Base-by-base conservation (phyloP, 1,284 basidiomycete genomes). In the Pyrrhoderma lamaoense region DNA sequence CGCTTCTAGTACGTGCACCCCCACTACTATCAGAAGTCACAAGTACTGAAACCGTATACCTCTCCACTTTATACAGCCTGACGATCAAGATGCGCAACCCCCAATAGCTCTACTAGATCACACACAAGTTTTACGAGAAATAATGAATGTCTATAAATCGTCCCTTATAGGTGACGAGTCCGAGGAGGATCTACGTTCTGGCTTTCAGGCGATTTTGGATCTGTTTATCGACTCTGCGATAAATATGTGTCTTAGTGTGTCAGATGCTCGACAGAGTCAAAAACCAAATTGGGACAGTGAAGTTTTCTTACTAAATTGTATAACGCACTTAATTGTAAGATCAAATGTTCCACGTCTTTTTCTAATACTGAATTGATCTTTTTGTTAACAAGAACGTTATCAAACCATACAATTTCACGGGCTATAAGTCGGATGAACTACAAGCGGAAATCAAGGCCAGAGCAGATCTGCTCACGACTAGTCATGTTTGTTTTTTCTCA, bases 131-230 rank as follows among this genome's bases (percentile, higher is more conserved):
- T 73, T 96, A 3, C 82, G 88, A 21, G 92, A 96, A 63, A 83
- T 96, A 58, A 87, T 94, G 77, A 67, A 75, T 0, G 90, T 96
- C 7, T 93, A 94, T 64, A 82, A 89, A 44, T 85, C 87, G 0
- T 91, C 89, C 0, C 73, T 93, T 27, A 70, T 87, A 5, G 81
- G 74, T 8, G 75, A 77, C 37, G 79, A 82, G 57, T 67, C 70
- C 16, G 70, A 74, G 27, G 70, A 67, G 36, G 72, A 75, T 21
- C 70, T 73, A 34, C 66, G 64, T 23, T 69, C 74, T 8, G 80
- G 79, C 2, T 89, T 94, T 62, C 69, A 74, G 25, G 76, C 77
- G 42, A 82, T 94, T 22, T 68, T 94, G 14, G 84, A 92, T 58
- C 76, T 83, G 44, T 87, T 89, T 66, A 74, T 95, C 19, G 88